A percentile compares a stretch with the other conserved stretches of the same genome.
Evolutionary conservation across 164 flowering plant species (phyloP).

Genomic region (Paratinospora sagittata): DNA sequence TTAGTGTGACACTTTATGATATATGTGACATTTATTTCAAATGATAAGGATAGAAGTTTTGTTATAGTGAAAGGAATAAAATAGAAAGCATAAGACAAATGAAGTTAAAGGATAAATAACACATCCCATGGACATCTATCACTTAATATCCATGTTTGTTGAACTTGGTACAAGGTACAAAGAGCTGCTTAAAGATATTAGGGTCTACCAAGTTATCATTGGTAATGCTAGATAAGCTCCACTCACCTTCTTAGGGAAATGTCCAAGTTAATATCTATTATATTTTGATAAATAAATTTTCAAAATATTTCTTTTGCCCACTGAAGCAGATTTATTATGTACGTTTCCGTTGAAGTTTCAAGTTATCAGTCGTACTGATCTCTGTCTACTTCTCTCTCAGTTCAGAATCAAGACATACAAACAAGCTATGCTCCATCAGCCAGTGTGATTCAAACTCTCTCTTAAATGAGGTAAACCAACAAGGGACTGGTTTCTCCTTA

Average conservation of each 20-base stretch:
- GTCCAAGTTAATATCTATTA: neutral
- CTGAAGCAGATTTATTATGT: neutral
- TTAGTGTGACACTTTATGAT: too few species aligned
- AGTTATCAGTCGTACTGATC: conserved; percentile 1
- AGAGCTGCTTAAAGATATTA: neutral
- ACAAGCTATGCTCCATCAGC: conserved; percentile 92
- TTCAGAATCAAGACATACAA: conserved; percentile 77
- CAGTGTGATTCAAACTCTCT: conserved; percentile 89
- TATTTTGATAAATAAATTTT: neutral
- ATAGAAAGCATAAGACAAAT: neutral
- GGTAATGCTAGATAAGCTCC: neutral
- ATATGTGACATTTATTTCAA: neutral
- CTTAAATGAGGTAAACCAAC: conserved; percentile 66
- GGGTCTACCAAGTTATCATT: neutral
- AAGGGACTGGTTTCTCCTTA: neutral
- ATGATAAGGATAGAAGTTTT: neutral
- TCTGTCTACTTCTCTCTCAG: conserved; percentile 34
- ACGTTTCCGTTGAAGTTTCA: neutral
- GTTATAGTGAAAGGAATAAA: neutral
- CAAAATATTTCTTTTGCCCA: neutral
- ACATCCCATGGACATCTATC: too few species aligned
- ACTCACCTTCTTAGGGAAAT: neutral
- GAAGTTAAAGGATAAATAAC: neutral
- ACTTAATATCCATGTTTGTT: too few species aligned
- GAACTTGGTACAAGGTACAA: too few species aligned